Evolutionary conservation across 2,329 filamentous ascomycete genomes (phyloP).

Genomic region (Lasiodiplodia sp.): DNA sequence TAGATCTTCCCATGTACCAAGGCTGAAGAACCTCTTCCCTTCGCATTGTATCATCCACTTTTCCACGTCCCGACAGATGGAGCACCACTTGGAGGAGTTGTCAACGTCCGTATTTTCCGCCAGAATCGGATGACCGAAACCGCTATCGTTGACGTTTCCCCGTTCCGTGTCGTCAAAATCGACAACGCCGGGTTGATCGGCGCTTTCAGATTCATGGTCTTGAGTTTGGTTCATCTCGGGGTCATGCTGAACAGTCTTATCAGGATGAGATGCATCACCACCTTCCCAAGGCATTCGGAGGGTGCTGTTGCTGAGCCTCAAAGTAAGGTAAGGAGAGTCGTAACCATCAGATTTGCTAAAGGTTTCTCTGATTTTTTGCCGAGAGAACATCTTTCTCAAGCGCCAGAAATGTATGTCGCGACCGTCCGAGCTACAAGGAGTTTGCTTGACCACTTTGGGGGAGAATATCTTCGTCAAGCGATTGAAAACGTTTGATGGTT

Average conservation of each 20-base stretch:
- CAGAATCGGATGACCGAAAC: background rate
- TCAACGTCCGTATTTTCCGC: background rate
- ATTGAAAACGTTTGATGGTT: rapidly evolving
- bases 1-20: background rate
- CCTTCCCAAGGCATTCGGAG: too few relatives aligned
- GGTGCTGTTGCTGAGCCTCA: background rate
- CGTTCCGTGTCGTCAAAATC: rapidly evolving
- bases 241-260: too few relatives aligned
- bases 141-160: background rate
- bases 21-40: too few relatives aligned
- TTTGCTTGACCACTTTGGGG: background rate
- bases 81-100: background rate
- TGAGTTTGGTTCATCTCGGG: background rate
- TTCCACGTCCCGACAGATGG: background rate
- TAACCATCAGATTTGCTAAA: background rate
- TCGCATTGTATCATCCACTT: background rate
- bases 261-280: too few relatives aligned
- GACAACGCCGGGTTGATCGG: background rate
- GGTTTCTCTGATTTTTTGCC: background rate
- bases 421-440: background rate
- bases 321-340: background rate
- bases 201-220: too few relatives aligned
- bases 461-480: background rate
- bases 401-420: background rate
- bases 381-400: background rate